A percentile compares a stretch with the other conserved stretches of the same genome.
These are phyloP conservation scores for Chytriomyces hyalinus DNA, from an alignment of 192 early-diverging fungal genomes.

Conservation along the genomic window DNA sequence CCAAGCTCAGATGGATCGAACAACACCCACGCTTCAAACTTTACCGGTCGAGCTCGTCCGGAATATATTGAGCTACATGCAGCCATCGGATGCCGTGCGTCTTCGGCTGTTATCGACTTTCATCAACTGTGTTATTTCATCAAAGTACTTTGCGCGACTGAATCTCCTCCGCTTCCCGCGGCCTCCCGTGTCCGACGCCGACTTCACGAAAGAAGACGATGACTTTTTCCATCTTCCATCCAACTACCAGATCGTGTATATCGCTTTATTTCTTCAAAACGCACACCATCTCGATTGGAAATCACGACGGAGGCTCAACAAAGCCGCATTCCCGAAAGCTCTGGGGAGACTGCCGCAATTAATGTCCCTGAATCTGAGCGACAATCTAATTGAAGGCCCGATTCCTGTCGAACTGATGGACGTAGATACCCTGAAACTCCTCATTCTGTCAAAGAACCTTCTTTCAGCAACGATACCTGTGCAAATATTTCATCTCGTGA, in stretches of 20 bases:
- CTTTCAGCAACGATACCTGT: neutral
- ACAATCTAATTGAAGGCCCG: neutral
- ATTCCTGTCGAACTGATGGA: neutral
- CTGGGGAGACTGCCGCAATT: neutral
- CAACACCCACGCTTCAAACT: neutral
- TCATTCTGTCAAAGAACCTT: neutral
- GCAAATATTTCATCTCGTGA: neutral
- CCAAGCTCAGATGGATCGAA: neutral
- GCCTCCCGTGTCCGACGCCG: neutral
- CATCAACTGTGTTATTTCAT: neutral
- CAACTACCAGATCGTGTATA: neutral
- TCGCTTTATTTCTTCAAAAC: neutral
- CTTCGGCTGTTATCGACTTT: neutral
- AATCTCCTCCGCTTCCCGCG: neutral
- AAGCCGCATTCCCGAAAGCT: neutral
- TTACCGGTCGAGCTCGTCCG: neutral
- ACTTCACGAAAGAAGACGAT: too few relatives aligned
- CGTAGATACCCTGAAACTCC: neutral
- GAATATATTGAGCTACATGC: neutral
- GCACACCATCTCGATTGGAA: neutral
- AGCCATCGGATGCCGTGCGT: neutral
- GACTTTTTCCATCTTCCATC: neutral
- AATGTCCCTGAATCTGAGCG: neutral
- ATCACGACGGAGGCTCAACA: neutral
- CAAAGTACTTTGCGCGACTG: neutral